These are phyloP conservation scores for Rachicladosporium sp. DNA, from an alignment of 2,329 filamentous ascomycete species.

Conservation along the genomic window DNA sequence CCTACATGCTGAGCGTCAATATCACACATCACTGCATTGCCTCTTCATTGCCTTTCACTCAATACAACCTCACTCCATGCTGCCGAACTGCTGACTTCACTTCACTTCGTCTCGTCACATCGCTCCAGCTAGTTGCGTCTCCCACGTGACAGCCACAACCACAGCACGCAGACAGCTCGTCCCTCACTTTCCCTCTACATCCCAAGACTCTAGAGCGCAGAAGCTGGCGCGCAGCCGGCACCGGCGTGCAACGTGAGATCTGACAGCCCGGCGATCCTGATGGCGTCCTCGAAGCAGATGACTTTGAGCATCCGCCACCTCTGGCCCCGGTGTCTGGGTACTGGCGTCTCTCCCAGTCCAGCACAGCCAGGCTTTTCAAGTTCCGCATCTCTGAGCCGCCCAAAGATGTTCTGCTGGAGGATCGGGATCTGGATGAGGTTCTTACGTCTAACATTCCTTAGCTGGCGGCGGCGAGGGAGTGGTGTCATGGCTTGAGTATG, in stretches of 20 bases:
- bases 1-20: no score
- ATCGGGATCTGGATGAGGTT: constrained; percentile 25
- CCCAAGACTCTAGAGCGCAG: constrained; percentile 9
- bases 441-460: constrained; percentile 17
- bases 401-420: constrained; percentile 29
- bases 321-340: constrained; percentile 15
- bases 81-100: no score
- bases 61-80: no score
- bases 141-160: no score
- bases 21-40: no score
- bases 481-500: constrained; percentile 28
- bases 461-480: constrained; percentile 18
- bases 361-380: neutral
- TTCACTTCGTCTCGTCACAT: no score
- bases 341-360: constrained; percentile 28
- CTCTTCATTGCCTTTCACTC: no score
- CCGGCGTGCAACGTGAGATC: constrained; percentile 19
- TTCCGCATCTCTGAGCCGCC: constrained; percentile 17
- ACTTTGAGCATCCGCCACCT: constrained; percentile 15
- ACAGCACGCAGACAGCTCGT: no score
- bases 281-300: constrained; percentile 19
- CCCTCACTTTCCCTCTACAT: no score
- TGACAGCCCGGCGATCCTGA: constrained; percentile 29
- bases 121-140: no score
- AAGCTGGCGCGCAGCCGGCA: constrained; percentile 13